Conservation (phyloP, 73 alveolate species). For the Paramecium primaurelia region DNA sequence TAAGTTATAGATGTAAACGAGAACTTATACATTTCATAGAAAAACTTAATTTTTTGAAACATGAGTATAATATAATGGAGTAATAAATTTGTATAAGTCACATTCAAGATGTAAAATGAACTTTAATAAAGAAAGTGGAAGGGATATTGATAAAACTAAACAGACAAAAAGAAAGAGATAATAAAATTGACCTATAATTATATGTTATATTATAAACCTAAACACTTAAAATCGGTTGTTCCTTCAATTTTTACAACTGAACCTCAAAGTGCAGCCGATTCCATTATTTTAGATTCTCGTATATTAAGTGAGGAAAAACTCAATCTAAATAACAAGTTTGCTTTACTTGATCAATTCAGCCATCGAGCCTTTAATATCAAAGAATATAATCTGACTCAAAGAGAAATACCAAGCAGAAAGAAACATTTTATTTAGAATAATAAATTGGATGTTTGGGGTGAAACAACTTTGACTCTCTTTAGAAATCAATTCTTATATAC, state of each 20-base stretch:
- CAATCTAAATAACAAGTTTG: background rate
- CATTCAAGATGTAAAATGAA: too few relatives aligned
- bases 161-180: conserved; percentile 7
- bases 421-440: background rate
- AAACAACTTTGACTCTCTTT: background rate
- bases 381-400: background rate
- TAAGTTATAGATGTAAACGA: too few relatives aligned
- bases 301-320: background rate
- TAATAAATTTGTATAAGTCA: too few relatives aligned
- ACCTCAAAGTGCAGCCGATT: conserved; percentile 17
- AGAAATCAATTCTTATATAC: background rate
- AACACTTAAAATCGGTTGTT: background rate
- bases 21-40: too few relatives aligned
- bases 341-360: background rate
- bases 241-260: conserved; percentile 20
- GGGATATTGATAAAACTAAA: background rate
- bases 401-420: background rate
- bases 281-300: background rate
- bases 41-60: too few relatives aligned
- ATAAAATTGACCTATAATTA: background rate
- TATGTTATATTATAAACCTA: conserved; percentile 11
- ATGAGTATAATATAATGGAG: too few relatives aligned
- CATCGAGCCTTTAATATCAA: background rate
- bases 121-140: too few relatives aligned
- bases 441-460: conserved; percentile 14